These are phyloP conservation scores for Ampelomyces quisqualis DNA, from an alignment of 2,329 filamentous ascomycete species.

Conservation along the genomic window DNA sequence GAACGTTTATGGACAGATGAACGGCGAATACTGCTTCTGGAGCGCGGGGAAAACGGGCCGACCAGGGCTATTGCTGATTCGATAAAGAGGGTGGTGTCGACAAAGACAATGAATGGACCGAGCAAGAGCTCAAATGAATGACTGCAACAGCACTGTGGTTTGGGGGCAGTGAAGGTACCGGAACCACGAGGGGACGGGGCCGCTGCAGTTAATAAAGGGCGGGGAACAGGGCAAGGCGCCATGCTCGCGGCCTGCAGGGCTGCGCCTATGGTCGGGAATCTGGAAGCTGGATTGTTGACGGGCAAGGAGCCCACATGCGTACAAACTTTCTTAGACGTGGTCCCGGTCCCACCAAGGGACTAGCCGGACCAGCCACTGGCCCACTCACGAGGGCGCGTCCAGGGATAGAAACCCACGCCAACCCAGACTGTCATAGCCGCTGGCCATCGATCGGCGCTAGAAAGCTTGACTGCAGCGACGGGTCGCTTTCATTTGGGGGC, in stretches of 20 bases:
- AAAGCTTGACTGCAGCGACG: conserved; percentile 28
- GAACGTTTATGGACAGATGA: conserved; percentile 17
- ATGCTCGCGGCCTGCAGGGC: conserved; percentile 3
- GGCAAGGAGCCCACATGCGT: conserved; percentile 13
- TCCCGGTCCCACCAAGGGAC: conserved; percentile 22
- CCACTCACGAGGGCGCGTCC: too few species aligned
- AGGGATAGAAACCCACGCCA: conserved; percentile 13
- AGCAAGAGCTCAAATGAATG: conserved; percentile 48
- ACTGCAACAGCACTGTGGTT: conserved; percentile 39
- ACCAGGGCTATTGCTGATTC: conserved; percentile 47
- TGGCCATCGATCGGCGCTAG: conserved; percentile 22
- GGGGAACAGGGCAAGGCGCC: conserved; percentile 15
- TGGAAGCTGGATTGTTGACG: too few species aligned
- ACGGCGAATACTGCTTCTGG: conserved; percentile 38
- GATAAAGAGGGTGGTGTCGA: conserved; percentile 41
- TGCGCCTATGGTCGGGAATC: conserved; percentile 16
- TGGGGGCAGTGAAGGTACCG: conserved; percentile 28
- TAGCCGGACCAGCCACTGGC: too few species aligned
- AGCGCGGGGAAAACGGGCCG: conserved; percentile 43
- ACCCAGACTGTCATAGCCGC: conserved; percentile 10
- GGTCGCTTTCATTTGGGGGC: neutral
- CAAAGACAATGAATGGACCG: conserved; percentile 43
- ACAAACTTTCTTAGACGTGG: conserved; percentile 28
- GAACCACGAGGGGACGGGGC: conserved; percentile 26
- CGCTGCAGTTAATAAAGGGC: conserved; percentile 31